phyloP scores from a whole-genome alignment of 2,329 filamentous ascomycete genomes.

The Venturia carpophila region DNA sequence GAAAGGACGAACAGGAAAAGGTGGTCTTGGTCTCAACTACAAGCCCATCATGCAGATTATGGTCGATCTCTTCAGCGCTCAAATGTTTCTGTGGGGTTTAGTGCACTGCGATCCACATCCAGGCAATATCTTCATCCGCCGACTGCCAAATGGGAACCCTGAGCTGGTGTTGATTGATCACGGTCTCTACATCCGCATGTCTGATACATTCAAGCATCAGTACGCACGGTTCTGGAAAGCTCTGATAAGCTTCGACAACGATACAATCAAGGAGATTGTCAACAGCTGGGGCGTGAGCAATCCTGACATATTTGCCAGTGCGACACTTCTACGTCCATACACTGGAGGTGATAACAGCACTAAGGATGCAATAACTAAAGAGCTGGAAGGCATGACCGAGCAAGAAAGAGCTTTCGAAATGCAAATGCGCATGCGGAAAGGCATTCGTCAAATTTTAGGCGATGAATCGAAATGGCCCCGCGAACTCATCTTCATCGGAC shows the following conservation, averaged over 20 bases:
- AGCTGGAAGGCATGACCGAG: slow-evolving; percentile 46
- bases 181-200: slow-evolving; percentile 90
- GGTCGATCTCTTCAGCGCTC: slow-evolving; percentile 91
- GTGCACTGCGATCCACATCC: slow-evolving; percentile 97
- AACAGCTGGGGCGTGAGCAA: slow-evolving; percentile 79
- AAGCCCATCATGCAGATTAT: slow-evolving; percentile 94
- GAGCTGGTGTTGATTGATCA: slow-evolving; percentile 96
- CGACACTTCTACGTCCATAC: slow-evolving; percentile 84
- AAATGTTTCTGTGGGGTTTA: slow-evolving; percentile 95
- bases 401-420: slow-evolving; percentile 65
- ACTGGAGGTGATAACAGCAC: slow-evolving; percentile 70
- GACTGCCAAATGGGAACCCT: slow-evolving; percentile 69
- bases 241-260: slow-evolving; percentile 87
- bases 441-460: slow-evolving; percentile 69
- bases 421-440: slow-evolving; percentile 62
- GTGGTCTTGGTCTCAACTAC: slow-evolving; percentile 73
- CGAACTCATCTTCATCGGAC: slow-evolving; percentile 84
- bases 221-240: slow-evolving; percentile 91
- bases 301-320: slow-evolving; percentile 83
- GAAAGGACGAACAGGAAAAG: slow-evolving; percentile 63
- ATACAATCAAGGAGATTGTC: slow-evolving; percentile 64
- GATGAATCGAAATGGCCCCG: slow-evolving; percentile 86
- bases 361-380: slow-evolving; percentile 49
- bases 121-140: slow-evolving; percentile 92
- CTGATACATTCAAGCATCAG: slow-evolving; percentile 71